Conservation (phyloP, 2,329 filamentous ascomycete genomes). For the Penicillium crustosum region DNA sequence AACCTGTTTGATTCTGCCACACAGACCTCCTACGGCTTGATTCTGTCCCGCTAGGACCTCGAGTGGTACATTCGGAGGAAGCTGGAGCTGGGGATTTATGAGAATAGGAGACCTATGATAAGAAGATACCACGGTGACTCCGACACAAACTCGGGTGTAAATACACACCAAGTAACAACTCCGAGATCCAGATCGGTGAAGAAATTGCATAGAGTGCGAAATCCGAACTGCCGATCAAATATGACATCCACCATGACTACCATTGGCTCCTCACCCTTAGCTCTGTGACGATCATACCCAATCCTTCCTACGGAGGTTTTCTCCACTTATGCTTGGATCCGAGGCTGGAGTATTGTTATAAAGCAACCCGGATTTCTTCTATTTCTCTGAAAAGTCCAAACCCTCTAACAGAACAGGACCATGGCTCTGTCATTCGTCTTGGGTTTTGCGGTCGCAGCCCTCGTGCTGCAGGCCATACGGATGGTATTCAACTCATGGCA, state of each 20-base stretch:
- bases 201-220: not conserved
- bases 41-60: not conserved
- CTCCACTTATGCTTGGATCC: not conserved
- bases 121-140: not conserved
- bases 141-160: not conserved
- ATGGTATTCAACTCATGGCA: constrained; percentile 24
- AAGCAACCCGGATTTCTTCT: not conserved
- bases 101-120: not conserved
- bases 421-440: constrained; percentile 25
- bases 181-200: constrained; percentile 4
- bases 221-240: not conserved
- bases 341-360: constrained; percentile 1
- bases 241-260: not conserved
- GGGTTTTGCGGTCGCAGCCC: constrained; percentile 24
- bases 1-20: not conserved
- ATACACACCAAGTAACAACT: not conserved
- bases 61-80: not conserved
- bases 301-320: not conserved
- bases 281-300: not conserved
- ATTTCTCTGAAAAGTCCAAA: not conserved
- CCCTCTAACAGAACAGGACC: not conserved
- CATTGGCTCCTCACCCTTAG: not conserved
- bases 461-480: constrained; percentile 26
- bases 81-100: not conserved
- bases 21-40: not conserved